phyloP scores from a whole-genome alignment of 352 stramenopile species.

The Blastocystis hominis region DNA sequence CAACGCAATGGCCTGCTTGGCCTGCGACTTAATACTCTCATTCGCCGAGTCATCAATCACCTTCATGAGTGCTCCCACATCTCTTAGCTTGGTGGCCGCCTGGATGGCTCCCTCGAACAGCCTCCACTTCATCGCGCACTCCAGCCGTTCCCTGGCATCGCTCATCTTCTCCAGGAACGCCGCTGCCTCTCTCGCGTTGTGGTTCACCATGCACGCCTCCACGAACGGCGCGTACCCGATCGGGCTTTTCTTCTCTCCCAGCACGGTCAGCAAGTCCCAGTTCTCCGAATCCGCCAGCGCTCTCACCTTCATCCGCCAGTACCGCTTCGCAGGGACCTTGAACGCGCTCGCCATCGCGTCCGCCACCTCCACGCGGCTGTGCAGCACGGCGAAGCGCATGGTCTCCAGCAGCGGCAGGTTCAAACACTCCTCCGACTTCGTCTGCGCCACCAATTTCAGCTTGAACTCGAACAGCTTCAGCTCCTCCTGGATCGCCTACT shows the following conservation, averaged over 20 bases:
- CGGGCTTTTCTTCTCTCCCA: conserved; percentile 39
- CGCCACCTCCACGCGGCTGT: background rate
- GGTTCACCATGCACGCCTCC: conserved; percentile 14
- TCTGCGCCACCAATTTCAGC: background rate
- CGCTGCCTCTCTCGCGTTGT: conserved; percentile 5
- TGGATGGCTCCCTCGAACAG: conserved; percentile 2
- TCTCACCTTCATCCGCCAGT: conserved; percentile 37
- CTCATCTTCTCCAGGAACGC: conserved; percentile 18
- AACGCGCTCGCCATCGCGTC: conserved; percentile 33
- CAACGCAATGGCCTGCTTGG: background rate
- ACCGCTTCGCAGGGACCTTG: conserved; percentile 20
- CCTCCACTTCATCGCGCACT: conserved; percentile 32
- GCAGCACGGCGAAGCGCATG: background rate
- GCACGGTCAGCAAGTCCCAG: background rate
- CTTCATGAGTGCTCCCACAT: conserved; percentile 33
- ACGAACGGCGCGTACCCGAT: conserved; percentile 48
- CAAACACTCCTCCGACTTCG: background rate
- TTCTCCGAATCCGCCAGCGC: conserved; percentile 33
- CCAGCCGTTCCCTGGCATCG: conserved; percentile 12
- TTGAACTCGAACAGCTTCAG: conserved; percentile 43
- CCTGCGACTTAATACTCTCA: background rate
- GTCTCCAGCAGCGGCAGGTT: background rate
- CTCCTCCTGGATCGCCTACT: background rate
- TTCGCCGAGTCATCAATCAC: background rate
- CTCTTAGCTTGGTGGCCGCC: background rate